A percentile compares a stretch with the other conserved stretches of the same genome.
phyloP scores from a whole-genome alignment of 768 basidiomycete genomes.

The Paxillus rubicundulus region DNA sequence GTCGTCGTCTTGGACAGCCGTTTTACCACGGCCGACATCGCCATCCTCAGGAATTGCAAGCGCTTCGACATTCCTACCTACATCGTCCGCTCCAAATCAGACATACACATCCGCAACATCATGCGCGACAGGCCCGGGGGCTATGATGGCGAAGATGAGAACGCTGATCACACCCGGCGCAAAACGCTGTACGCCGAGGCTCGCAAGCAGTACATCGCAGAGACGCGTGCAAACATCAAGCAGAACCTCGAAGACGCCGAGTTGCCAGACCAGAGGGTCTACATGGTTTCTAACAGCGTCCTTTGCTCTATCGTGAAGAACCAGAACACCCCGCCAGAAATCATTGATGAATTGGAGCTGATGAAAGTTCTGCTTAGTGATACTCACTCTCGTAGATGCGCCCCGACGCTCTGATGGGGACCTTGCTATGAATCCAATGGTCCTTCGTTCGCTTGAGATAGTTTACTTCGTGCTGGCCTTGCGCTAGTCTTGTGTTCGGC shows the following conservation, averaged over 20 bases:
- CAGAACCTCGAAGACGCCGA: slow-evolving; percentile 19
- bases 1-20: slow-evolving; percentile 24
- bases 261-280: slow-evolving; percentile 25
- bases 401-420: too few relatives aligned
- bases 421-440: too few relatives aligned
- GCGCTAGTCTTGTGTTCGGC: too few relatives aligned
- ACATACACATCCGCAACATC: slow-evolving; percentile 4
- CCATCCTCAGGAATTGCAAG: slow-evolving; percentile 23
- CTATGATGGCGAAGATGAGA: slow-evolving; percentile 1
- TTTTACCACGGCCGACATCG: slow-evolving; percentile 26
- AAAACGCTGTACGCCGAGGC: slow-evolving; percentile 9
- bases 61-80: slow-evolving; percentile 23
- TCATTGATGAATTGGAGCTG: slow-evolving; percentile 24
- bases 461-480: too few relatives aligned
- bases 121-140: slow-evolving; percentile 1
- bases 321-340: slow-evolving; percentile 11
- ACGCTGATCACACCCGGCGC: slow-evolving; percentile 6
- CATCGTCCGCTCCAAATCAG: slow-evolving; percentile 28
- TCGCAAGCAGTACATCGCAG: slow-evolving; percentile 15
- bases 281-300: slow-evolving; percentile 23
- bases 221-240: slow-evolving; percentile 15
- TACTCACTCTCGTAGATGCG: not conserved
- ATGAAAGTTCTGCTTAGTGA: slow-evolving; percentile 15
- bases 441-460: too few relatives aligned
- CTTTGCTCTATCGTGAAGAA: slow-evolving; percentile 18